phyloP scores from a whole-genome alignment of 1,139 yeast genomes.

The Saccharomyces hybrid region DNA sequence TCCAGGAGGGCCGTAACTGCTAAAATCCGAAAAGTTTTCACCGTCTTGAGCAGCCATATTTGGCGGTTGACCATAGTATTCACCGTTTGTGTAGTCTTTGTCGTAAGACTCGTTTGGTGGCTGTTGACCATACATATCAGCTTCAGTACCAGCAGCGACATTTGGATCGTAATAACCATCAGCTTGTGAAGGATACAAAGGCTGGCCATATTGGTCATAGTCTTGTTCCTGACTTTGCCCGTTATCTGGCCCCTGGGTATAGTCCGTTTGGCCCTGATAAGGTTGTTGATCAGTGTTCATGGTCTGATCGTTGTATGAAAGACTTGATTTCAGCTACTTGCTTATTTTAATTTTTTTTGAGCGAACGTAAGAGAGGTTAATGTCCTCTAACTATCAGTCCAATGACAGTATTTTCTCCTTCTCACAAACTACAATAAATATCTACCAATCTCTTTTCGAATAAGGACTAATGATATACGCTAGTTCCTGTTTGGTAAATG shows the following conservation, averaged over 20 bases:
- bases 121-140: slow-evolving; percentile 11
- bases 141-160: slow-evolving; percentile 15
- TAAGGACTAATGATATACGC: background rate
- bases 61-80: slow-evolving; percentile 44
- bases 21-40: no score
- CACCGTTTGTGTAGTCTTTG: slow-evolving; percentile 27
- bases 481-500: background rate
- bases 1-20: slow-evolving; percentile 33
- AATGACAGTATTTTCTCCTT: no score
- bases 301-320: no score
- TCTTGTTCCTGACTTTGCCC: slow-evolving; percentile 10
- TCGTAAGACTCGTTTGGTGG: slow-evolving; percentile 46
- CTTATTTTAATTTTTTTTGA: no score
- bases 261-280: background rate
- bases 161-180: slow-evolving; percentile 12
- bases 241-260: no score
- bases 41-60: slow-evolving; percentile 21
- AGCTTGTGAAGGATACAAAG: slow-evolving; percentile 12
- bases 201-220: slow-evolving; percentile 30
- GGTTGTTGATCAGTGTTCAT: background rate
- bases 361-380: no score
- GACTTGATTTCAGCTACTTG: no score
- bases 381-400: no score
- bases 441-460: background rate
- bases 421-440: background rate